Base-by-base conservation (phyloP, 352 stramenopile species). In the Peronospora farinosa region DNA sequence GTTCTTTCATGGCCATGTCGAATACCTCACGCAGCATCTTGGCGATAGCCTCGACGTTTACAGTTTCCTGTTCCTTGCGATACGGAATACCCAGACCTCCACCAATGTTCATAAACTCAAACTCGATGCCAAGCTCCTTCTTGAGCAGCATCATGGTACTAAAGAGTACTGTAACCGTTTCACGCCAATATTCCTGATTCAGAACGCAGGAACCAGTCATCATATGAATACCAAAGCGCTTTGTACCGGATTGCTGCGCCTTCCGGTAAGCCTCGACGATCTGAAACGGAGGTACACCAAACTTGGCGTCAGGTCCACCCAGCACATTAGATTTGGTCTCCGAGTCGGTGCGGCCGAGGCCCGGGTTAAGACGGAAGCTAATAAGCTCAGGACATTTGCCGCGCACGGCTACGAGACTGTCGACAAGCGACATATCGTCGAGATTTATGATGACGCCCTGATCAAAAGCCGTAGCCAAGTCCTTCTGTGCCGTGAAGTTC, bases 91-190 rank as follows among this genome's bases (percentile, higher is more conserved):
- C 85, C 15, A 95, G 75, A 11, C 85, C 85, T 17, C 85, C 85
- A 43, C 85, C 85, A 43, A 95, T 90, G 72, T 95, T 95, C 75
- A 95, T 88, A 59, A 94, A 95, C 65, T 95, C 85, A 28, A 94
- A 95, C 56, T 88, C 79, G 42, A 95, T 95, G 44, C 55, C 74
- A 13, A 95, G 75, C 62, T 91, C 75, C 44, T 78, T 74, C 48
- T 82, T 74, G 17, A 95, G 64, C 63, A 73, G 57, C 47, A 85
- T 65, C 35, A 95, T 88, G 40, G 81, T 92, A 43, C 88, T 63
- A 48, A 94, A 86, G 33, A 95, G 73, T 43, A 87, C 68, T 32
- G 77, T 78, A 30, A 95, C 80, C 1, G 84, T 95, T 45, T 95
- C 82, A 40, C 80, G 84, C 84, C 84, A 95, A 69, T 95, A 95